phyloP scores from a whole-genome alignment of 2,329 filamentous ascomycete genomes.

The Colletotrichum sidae region DNA sequence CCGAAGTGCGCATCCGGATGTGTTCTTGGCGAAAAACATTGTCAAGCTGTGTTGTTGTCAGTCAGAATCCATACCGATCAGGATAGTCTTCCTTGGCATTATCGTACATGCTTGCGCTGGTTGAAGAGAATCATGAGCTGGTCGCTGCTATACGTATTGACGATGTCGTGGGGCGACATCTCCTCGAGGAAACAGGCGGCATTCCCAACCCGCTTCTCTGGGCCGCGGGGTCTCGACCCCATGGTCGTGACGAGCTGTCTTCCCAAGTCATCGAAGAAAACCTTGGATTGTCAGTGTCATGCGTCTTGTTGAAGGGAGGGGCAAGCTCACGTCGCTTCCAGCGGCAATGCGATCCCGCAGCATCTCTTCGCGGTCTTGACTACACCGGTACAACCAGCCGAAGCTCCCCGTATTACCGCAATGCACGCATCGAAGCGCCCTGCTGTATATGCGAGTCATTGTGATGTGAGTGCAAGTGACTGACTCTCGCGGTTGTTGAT shows the following conservation, averaged over 20 bases:
- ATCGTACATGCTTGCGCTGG: conserved; percentile 61
- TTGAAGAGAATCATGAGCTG: conserved; percentile 61
- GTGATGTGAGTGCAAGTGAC: conserved; percentile 72
- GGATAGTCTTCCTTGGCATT: background rate
- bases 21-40: conserved; percentile 28
- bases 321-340: conserved; percentile 44
- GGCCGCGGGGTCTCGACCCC: conserved; percentile 51
- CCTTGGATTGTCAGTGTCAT: conserved; percentile 40
- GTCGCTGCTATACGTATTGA: conserved; percentile 54
- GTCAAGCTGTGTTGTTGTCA: conserved; percentile 17
- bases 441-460: conserved; percentile 73
- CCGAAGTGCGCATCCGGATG: conserved; percentile 12
- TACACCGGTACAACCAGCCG: conserved; percentile 82
- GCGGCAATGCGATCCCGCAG: conserved; percentile 46
- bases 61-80: background rate
- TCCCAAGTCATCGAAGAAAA: conserved; percentile 51
- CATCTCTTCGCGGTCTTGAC: conserved; percentile 67
- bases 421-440: conserved; percentile 63
- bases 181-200: conserved; percentile 58
- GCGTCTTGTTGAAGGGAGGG: conserved; percentile 28
- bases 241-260: conserved; percentile 46
- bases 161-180: conserved; percentile 53
- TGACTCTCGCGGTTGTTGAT: conserved; percentile 9
- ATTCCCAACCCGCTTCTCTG: conserved; percentile 54
- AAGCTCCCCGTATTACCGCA: conserved; percentile 68